Conservation (phyloP, 495 filamentous ascomycete species). For the Talaromyces thailandensis region DNA sequence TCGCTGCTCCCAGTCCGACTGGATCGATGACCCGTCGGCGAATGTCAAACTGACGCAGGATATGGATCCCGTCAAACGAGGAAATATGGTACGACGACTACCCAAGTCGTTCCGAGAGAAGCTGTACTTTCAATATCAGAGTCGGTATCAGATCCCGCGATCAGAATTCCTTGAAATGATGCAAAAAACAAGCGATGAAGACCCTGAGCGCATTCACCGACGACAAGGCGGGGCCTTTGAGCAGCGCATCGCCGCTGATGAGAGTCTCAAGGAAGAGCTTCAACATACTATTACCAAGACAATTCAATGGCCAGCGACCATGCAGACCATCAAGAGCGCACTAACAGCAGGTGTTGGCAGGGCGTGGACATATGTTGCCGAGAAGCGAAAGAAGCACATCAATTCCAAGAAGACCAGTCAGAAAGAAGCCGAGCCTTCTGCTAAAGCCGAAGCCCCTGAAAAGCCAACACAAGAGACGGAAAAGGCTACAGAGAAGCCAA, state of each 20-base stretch:
- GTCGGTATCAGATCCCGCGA: slow-evolving; percentile 76
- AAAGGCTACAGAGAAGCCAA: neutral
- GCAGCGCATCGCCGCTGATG: slow-evolving; percentile 65
- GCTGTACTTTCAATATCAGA: slow-evolving; percentile 88
- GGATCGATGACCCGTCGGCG: slow-evolving; percentile 54
- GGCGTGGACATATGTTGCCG: slow-evolving; percentile 65
- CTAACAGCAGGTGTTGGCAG: slow-evolving; percentile 64
- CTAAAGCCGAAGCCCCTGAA: slow-evolving; percentile 7
- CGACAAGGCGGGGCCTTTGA: slow-evolving; percentile 80
- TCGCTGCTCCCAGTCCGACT: slow-evolving; percentile 48
- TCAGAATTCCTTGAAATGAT: slow-evolving; percentile 83
- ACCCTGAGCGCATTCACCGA: slow-evolving; percentile 56
- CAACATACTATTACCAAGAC: slow-evolving; percentile 71
- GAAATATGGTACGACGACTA: slow-evolving; percentile 91
- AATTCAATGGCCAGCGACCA: slow-evolving; percentile 80
- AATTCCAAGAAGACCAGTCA: slow-evolving; percentile 20
- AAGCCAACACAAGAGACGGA: slow-evolving; percentile 1
- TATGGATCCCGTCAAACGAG: slow-evolving; percentile 80
- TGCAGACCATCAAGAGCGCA: slow-evolving; percentile 72
- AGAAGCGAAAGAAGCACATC: slow-evolving; percentile 68
- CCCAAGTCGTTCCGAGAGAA: slow-evolving; percentile 82
- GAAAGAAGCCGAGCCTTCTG: slow-evolving; percentile 10
- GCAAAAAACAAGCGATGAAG: slow-evolving; percentile 54
- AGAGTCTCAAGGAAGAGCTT: slow-evolving; percentile 57
- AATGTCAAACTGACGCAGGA: slow-evolving; percentile 67